phyloP scores from a whole-genome alignment of 176 grass and related monocot genomes.

The Hyparrhenia diplandra region DNA sequence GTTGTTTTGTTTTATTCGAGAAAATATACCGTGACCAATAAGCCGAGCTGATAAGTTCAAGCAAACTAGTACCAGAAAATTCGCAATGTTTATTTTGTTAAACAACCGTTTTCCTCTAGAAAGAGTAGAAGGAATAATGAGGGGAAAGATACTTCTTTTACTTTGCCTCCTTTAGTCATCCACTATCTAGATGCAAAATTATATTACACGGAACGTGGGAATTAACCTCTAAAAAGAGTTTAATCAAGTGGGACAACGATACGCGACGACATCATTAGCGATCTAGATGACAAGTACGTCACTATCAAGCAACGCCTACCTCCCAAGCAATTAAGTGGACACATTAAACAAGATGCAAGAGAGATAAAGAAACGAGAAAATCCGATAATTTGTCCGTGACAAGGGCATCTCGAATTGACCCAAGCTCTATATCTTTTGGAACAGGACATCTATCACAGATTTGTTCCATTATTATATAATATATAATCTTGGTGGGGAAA shows the following conservation, averaged over 20 bases:
- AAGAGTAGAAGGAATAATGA: background rate
- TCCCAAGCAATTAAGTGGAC: background rate
- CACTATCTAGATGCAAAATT: slow-evolving; percentile 19
- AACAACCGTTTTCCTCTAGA: background rate
- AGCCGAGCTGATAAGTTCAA: no score
- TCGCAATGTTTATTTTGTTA: background rate
- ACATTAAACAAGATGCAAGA: background rate
- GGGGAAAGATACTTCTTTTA: background rate
- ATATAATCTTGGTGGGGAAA: background rate
- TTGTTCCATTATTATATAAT: background rate
- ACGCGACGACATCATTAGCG: background rate
- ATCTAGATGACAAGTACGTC: slow-evolving; percentile 15
- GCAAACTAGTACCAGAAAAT: background rate
- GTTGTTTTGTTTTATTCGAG: no score
- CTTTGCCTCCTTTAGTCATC: background rate
- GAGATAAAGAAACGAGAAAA: background rate
- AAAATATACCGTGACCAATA: no score
- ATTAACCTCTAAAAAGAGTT: background rate
- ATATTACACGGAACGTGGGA: slow-evolving; percentile 20
- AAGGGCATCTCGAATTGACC: background rate
- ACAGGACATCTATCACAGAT: background rate
- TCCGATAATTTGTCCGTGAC: background rate
- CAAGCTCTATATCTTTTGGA: background rate
- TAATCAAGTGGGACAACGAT: background rate
- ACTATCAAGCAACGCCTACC: slow-evolving; percentile 12